Conservation (phyloP, 2,329 filamentous ascomycete genomes). For the Neonectria hederae region DNA sequence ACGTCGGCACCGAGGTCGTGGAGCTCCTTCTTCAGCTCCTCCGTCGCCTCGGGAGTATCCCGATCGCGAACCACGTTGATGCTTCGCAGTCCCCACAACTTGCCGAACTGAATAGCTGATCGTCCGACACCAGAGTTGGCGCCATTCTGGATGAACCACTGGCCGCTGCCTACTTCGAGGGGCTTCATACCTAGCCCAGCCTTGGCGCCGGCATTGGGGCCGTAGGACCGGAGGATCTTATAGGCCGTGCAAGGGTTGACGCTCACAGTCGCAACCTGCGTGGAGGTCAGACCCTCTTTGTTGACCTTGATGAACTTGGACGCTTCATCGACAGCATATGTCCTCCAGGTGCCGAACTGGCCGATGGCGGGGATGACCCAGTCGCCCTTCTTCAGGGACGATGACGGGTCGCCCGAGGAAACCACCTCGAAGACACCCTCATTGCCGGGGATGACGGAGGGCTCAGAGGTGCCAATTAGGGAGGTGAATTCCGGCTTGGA, state of each 20-base stretch:
- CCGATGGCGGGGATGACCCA: conserved; percentile 91
- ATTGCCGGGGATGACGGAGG: conserved; percentile 84
- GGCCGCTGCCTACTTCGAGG: conserved; percentile 63
- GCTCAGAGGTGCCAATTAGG: conserved; percentile 77
- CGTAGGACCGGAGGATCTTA: conserved; percentile 88
- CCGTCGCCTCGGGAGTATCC: conserved; percentile 69
- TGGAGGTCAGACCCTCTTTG: conserved; percentile 73
- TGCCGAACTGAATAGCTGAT: conserved; percentile 87
- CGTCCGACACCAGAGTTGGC: conserved; percentile 94
- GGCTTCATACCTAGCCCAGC: conserved; percentile 57
- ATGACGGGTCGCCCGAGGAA: conserved; percentile 67
- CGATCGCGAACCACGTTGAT: conserved; percentile 89
- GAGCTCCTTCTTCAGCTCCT: conserved; percentile 64
- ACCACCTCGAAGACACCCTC: conserved; percentile 95
- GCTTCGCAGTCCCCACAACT: conserved; percentile 86
- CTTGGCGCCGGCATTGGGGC: conserved; percentile 55
- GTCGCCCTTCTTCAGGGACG: conserved; percentile 74
- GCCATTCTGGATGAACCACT: conserved; percentile 98
- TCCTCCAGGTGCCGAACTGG: conserved; percentile 93
- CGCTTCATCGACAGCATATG: conserved; percentile 77
- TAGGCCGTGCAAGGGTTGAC: conserved; percentile 97
- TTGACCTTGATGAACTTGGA: conserved; percentile 74
- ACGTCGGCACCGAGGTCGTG: conserved; percentile 63
- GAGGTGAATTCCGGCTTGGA: conserved; percentile 81
- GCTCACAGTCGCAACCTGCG: conserved; percentile 86